Base-by-base conservation (phyloP, 73 alveolate genomes). In the Symbiodinium pilosum region DNA sequence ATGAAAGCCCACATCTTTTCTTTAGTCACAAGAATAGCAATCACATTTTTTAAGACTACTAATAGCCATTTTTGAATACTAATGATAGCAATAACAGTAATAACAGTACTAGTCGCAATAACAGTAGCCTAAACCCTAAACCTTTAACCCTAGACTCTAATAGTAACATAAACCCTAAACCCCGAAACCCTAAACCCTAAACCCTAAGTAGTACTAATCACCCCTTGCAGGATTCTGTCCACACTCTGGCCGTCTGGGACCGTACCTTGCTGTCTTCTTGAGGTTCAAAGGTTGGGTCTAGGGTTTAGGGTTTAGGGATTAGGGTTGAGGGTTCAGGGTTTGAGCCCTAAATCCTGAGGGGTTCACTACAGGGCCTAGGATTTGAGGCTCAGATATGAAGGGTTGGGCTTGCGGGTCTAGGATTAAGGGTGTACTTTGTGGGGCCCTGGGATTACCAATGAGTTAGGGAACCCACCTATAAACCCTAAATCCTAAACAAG, bases 241-340 rank as follows among this genome's bases (percentile, higher is more conserved):
- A 71, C 87, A 91, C 97, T 42, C 38, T 91, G 88, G 97, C 87
- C 32, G 5, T 91, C 39, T 91, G 97, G 97, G 97, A 91, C 52
- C 51, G 40, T 52, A 30, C 71, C 64, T n/a, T 91, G 52, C 88
- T 88, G 18, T 21, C 85, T n/a, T n/a, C n/a, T n/a, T n/a, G n/a
- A n/a, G n/a, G n/a, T n/a, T n/a, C n/a, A n/a, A n/a, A n/a, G 21
- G 21, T 18, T 26, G 77, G 41, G 38, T 20, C 28, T 64, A 6
- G 77, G 77, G 77, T 11, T 24, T 64, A 1, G 26, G 73, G 73
- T 56, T 56, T 20, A 56, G 73, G 9, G 26, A 16, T 56, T 5
- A 12, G 34, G 73, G 73, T n/a, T n/a, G n/a, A 14, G 14, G 59
- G 59, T 47, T 47, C 14, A 47, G 59, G 59, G 59, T 47, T 47